A percentile compares a stretch with the other conserved stretches of the same genome.
Evolutionary conservation across 2,329 filamentous ascomycete species (phyloP).

Genomic region (Sclerotinia nivalis): DNA sequence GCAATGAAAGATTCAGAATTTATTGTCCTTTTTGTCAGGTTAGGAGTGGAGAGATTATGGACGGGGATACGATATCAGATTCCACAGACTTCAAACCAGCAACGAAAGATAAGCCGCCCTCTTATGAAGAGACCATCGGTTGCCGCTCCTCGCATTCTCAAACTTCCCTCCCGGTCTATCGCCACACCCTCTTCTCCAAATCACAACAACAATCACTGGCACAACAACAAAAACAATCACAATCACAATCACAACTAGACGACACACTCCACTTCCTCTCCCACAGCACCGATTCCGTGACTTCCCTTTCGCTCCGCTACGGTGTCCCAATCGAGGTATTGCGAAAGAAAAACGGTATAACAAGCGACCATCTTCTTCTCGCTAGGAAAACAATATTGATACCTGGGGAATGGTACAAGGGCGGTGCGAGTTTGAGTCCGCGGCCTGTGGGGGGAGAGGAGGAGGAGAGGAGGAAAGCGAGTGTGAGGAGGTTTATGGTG

Average conservation of each 20-base stretch:
- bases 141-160: slow-evolving; percentile 7
- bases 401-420: slow-evolving; percentile 68
- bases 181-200: slow-evolving; percentile 44
- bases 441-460: slow-evolving; percentile 72
- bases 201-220: slow-evolving; percentile 16
- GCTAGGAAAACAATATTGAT: slow-evolving; percentile 71
- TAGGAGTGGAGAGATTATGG: slow-evolving; percentile 48
- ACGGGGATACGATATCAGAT: not conserved
- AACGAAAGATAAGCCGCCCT: not conserved
- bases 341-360: slow-evolving; percentile 67
- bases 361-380: slow-evolving; percentile 68
- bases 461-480: slow-evolving; percentile 68
- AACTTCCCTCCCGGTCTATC: slow-evolving; percentile 31
- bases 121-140: not conserved
- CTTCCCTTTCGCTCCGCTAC: slow-evolving; percentile 71
- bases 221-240: slow-evolving; percentile 28
- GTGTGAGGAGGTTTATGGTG: slow-evolving; percentile 77
- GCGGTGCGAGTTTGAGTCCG: slow-evolving; percentile 66
- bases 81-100: too few relatives aligned
- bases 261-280: slow-evolving; percentile 76
- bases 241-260: slow-evolving; percentile 43
- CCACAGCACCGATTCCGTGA: slow-evolving; percentile 65
- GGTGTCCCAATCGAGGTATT: slow-evolving; percentile 64
- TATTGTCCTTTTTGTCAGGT: slow-evolving; percentile 73
- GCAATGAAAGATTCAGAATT: slow-evolving; percentile 10